Conservation (phyloP, 1,139 yeast species). For the Yamadazyma sp. region DNA sequence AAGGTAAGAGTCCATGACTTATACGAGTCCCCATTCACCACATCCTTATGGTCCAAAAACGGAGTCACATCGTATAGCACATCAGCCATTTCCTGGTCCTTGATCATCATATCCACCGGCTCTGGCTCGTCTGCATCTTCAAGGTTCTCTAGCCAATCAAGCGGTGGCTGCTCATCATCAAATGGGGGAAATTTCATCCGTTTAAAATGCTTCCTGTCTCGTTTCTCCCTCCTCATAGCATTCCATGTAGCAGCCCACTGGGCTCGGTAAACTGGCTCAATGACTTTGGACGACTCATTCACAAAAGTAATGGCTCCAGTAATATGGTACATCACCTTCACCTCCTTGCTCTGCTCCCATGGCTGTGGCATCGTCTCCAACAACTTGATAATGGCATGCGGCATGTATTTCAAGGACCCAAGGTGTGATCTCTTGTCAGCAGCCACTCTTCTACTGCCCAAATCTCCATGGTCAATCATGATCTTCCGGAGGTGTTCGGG, state of each 20-base stretch:
- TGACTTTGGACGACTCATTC: conserved; percentile 86
- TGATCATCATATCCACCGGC: conserved; percentile 63
- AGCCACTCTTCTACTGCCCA: conserved; percentile 78
- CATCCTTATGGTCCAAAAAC: conserved; percentile 50
- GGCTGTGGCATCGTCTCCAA: conserved; percentile 98
- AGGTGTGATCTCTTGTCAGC: conserved; percentile 85
- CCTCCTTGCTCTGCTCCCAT: conserved; percentile 89
- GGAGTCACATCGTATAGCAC: conserved; percentile 87
- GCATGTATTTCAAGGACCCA: conserved; percentile 92
- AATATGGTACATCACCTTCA: conserved; percentile 81
- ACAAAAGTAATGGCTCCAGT: conserved; percentile 97
- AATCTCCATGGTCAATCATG: conserved; percentile 81
- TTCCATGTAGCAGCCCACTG: conserved; percentile 97
- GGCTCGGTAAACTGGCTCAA: conserved; percentile 87
- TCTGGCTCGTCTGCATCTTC: conserved; percentile 73
- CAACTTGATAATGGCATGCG: conserved; percentile 88
- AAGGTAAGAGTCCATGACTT: conserved; percentile 67
- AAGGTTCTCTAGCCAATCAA: conserved; percentile 77
- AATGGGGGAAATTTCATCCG: conserved; percentile 94
- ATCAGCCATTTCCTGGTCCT: conserved; percentile 58
- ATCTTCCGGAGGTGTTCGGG: conserved; percentile 91
- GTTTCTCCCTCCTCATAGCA: conserved; percentile 89
- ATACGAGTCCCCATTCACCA: conserved; percentile 77
- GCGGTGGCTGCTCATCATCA: conserved; percentile 96
- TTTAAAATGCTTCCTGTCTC: conserved; percentile 86